phyloP scores from a whole-genome alignment of 2,329 filamentous ascomycete species.

The Trichoderma harzianum region DNA sequence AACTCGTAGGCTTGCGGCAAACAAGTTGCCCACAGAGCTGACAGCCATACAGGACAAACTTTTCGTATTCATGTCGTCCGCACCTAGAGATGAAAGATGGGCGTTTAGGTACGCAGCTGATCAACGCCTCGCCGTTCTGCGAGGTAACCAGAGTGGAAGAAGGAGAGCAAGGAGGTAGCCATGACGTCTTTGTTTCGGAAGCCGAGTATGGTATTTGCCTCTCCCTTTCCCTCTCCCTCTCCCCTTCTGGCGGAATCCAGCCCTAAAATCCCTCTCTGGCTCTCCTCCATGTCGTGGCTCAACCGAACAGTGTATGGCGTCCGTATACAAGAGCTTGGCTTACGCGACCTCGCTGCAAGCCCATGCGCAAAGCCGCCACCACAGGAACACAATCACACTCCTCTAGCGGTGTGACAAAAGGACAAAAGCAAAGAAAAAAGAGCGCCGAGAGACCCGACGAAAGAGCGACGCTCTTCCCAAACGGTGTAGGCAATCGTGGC shows the following conservation, averaged over 20 bases:
- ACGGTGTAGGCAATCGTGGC: not conserved
- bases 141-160: not conserved
- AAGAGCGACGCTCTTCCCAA: not conserved
- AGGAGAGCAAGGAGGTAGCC: not conserved
- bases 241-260: not conserved
- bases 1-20: not conserved
- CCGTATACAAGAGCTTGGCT: conserved; percentile 2
- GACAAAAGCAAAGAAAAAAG: not conserved
- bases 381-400: not conserved
- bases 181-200: not conserved
- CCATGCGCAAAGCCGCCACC: conserved; percentile 1
- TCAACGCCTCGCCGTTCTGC: not conserved
- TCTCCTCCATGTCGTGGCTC: not conserved
- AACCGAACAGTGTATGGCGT: not conserved
- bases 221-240: not conserved
- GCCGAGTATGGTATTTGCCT: not conserved
- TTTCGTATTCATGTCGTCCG: conserved; percentile 7
- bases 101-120: not conserved
- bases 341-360: conserved; percentile 2
- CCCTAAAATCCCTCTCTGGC: not conserved
- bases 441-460: not conserved
- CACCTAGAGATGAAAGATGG: not conserved
- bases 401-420: conserved; percentile 18
- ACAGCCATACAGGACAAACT: not conserved
- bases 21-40: not conserved